These are phyloP conservation scores for Arctium lappa DNA, from an alignment of 129 eudicot species.

Conservation along the genomic window DNA sequence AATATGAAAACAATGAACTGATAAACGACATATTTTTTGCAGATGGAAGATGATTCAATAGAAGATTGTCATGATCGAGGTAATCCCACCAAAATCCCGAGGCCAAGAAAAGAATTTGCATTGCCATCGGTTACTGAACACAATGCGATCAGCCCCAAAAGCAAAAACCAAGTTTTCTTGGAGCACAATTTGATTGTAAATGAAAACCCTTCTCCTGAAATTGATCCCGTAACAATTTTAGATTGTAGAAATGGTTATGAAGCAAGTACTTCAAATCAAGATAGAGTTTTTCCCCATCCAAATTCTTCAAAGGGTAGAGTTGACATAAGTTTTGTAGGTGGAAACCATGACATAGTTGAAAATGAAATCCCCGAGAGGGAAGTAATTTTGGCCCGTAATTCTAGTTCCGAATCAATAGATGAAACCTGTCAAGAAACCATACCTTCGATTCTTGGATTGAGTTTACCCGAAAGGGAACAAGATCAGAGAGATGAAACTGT, in stretches of 20 bases:
- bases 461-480: conserved; percentile 5
- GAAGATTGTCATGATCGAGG: conserved; percentile 35
- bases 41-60: conserved; percentile 55
- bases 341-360: conserved; percentile 9
- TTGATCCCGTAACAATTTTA: conserved; percentile 15
- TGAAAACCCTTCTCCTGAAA: conserved; percentile 15
- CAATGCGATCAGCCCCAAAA: background rate
- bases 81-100: conserved; percentile 14
- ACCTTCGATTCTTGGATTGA: conserved; percentile 29
- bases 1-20: background rate
- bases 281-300: conserved; percentile 9
- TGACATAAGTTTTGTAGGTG: background rate
- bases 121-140: background rate
- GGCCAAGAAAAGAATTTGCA: conserved; percentile 18
- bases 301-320: conserved; percentile 20
- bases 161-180: conserved; percentile 30
- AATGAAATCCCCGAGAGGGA: conserved; percentile 32
- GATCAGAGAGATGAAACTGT: conserved; percentile 29
- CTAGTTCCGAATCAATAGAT: conserved; percentile 32
- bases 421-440: conserved; percentile 31
- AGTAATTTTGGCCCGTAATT: conserved; percentile 23
- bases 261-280: conserved; percentile 34
- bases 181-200: conserved; percentile 21
- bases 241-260: conserved; percentile 24
- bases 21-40: conserved; percentile 2